These are phyloP conservation scores for Nicotiana knightiana DNA, from an alignment of 257 asterid genomes.

Conservation along the genomic window DNA sequence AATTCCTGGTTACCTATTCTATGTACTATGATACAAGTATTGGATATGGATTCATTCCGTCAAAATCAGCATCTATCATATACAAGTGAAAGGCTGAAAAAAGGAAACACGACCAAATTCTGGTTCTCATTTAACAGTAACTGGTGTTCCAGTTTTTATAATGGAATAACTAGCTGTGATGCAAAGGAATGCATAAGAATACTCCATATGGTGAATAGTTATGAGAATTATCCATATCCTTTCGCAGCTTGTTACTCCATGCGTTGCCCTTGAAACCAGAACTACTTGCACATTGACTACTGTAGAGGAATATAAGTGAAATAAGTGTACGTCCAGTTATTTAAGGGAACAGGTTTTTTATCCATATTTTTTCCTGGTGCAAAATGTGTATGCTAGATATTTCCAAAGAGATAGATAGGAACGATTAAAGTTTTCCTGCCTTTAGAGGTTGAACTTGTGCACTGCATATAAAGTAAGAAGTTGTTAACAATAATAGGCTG, in stretches of 20 bases:
- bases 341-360: neutral
- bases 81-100: neutral
- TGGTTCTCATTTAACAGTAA: neutral
- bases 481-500: neutral
- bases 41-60: neutral
- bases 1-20: neutral
- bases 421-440: neutral
- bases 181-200: neutral
- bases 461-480: neutral
- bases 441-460: neutral
- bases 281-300: neutral
- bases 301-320: neutral
- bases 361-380: neutral
- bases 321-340: neutral
- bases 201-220: neutral
- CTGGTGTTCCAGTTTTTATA: neutral
- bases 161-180: neutral
- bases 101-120: neutral
- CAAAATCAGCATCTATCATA: neutral
- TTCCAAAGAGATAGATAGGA: neutral
- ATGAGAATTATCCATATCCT: neutral
- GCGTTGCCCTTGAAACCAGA: neutral
- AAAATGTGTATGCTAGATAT: neutral
- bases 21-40: neutral
- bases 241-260: neutral